Conservation (phyloP, 352 stramenopile species). For the Phytophthora citricola region DNA sequence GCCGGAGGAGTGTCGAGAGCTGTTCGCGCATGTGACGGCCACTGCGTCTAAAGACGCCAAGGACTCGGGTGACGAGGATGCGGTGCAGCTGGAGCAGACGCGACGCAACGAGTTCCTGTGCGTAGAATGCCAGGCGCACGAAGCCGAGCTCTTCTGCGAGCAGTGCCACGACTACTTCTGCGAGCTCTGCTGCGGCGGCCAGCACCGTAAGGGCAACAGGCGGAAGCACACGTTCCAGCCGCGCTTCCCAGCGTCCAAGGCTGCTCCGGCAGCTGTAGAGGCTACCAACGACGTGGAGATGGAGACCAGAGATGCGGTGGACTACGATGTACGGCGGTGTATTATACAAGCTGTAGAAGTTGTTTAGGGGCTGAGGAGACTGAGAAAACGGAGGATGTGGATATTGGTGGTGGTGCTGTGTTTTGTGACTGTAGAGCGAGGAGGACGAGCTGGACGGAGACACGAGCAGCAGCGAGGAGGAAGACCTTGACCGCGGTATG, state of each 20-base stretch:
- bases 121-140: conserved; percentile 74
- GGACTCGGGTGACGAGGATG: conserved; percentile 30
- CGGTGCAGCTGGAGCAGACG: conserved; percentile 38
- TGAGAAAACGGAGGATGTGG: conserved; percentile 14
- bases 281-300: conserved; percentile 24
- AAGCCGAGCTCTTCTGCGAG: conserved; percentile 84
- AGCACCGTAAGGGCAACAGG: conserved; percentile 88
- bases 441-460: conserved; percentile 54
- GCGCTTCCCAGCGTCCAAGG: conserved; percentile 37
- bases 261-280: conserved; percentile 10
- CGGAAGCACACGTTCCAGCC: conserved; percentile 82
- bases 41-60: conserved; percentile 28
- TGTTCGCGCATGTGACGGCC: conserved; percentile 50
- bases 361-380: conserved; percentile 5
- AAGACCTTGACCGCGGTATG: conserved; percentile 43
- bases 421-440: conserved; percentile 36
- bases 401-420: conserved; percentile 7
- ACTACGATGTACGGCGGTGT: conserved; percentile 39
- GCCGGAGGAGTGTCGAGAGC: conserved; percentile 49
- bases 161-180: conserved; percentile 92
- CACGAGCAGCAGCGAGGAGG: conserved; percentile 53
- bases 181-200: conserved; percentile 79
- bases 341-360: not conserved
- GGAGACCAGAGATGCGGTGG: conserved; percentile 37
- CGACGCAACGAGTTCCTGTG: conserved; percentile 58